A percentile compares a stretch with the other conserved stretches of the same genome.
These are phyloP conservation scores for Saprolegnia diclina DNA, from an alignment of 352 stramenopile species.

Conservation along the genomic window DNA sequence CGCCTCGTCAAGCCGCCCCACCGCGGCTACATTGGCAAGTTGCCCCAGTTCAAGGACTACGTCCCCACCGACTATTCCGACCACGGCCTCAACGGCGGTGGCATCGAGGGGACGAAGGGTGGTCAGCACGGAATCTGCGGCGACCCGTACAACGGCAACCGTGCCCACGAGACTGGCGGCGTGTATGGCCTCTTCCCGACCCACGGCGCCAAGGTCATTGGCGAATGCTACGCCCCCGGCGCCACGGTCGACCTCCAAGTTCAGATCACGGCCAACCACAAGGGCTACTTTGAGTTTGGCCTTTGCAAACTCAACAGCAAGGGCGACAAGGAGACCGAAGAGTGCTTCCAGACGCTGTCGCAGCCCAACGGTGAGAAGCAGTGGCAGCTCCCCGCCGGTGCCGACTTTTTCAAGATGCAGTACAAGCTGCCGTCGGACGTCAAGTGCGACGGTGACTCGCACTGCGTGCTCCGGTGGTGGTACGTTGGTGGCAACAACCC, in stretches of 20 bases:
- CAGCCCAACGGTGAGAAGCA: constrained; percentile 29
- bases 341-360: constrained; percentile 30
- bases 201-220: background rate
- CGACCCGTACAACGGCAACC: background rate
- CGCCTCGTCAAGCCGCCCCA: background rate
- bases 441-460: constrained; percentile 24
- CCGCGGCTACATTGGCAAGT: background rate
- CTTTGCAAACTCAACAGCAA: constrained; percentile 34
- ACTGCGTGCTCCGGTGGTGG: constrained; percentile 29
- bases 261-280: constrained; percentile 39
- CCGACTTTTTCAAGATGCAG: constrained; percentile 11
- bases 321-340: background rate
- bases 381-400: constrained; percentile 21
- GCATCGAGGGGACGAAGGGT: background rate
- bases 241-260: constrained; percentile 35
- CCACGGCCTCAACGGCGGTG: background rate
- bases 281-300: constrained; percentile 46
- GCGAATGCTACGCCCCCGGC: constrained; percentile 1
- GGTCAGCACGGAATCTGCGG: background rate
- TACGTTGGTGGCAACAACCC: constrained; percentile 27
- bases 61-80: background rate
- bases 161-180: background rate
- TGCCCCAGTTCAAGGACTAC: background rate
- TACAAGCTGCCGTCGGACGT: constrained; percentile 23
- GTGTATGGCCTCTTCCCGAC: background rate